phyloP scores from a whole-genome alignment of 1,284 basidiomycete genomes.

The Rhodotorula sp. region DNA sequence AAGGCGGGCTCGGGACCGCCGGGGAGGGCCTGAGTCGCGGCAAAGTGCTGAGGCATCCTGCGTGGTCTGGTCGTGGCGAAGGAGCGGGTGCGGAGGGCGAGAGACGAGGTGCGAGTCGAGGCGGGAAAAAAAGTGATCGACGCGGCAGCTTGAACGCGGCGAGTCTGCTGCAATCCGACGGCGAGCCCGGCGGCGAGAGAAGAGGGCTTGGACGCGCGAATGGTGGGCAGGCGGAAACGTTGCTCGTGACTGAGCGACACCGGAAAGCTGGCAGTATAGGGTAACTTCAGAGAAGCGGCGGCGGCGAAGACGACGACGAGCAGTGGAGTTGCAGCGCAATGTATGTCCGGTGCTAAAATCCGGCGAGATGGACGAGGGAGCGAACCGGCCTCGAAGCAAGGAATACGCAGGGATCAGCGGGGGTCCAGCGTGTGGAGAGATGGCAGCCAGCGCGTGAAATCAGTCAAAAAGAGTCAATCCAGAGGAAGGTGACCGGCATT shows the following conservation, averaged over 20 bases:
- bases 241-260: background rate
- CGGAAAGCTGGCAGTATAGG: no score
- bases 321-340: background rate
- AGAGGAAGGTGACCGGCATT: no score
- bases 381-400: no score
- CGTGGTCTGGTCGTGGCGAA: background rate
- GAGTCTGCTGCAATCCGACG: background rate
- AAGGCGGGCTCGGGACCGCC: conserved; percentile 19
- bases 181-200: background rate
- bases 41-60: conserved; percentile 5
- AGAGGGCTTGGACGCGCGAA: background rate
- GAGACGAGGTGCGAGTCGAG: background rate
- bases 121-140: background rate
- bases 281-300: background rate
- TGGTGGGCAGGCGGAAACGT: background rate
- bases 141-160: background rate
- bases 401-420: no score
- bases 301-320: no score
- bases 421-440: no score
- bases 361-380: no score
- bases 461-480: no score
- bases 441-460: no score
- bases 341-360: no score
- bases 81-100: background rate
- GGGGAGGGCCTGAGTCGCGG: background rate